These are phyloP conservation scores for Clavaria fumosa DNA, from an alignment of 768 basidiomycete species.

Conservation along the genomic window DNA sequence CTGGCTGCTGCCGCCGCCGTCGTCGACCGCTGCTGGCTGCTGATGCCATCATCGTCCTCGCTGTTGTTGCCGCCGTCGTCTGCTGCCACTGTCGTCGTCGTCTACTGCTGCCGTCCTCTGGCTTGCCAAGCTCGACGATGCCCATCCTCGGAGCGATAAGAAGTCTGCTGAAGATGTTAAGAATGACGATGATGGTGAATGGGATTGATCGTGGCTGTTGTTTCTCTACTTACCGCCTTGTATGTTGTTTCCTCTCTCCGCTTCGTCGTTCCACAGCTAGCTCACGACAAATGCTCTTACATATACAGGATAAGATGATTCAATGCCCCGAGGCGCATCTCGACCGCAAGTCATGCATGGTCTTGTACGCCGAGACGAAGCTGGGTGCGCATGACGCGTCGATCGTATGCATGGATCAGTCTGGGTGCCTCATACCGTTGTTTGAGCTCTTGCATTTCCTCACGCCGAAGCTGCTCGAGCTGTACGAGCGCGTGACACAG, in stretches of 20 bases:
- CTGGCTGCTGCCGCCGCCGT: too few species aligned
- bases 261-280: background rate
- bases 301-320: slow-evolving; percentile 56
- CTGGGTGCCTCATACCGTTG: slow-evolving; percentile 54
- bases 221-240: slow-evolving; percentile 25
- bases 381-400: slow-evolving; percentile 47
- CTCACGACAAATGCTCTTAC: background rate
- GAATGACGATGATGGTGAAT: slow-evolving; percentile 29
- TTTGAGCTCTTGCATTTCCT: slow-evolving; percentile 59
- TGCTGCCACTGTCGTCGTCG: too few species aligned
- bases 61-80: too few species aligned
- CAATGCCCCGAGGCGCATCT: slow-evolving; percentile 85
- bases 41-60: too few species aligned
- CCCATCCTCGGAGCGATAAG: slow-evolving; percentile 20
- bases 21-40: too few species aligned
- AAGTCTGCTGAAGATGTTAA: slow-evolving; percentile 20
- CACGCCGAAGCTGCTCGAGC: slow-evolving; percentile 42
- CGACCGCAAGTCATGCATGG: slow-evolving; percentile 66
- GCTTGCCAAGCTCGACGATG: slow-evolving; percentile 28
- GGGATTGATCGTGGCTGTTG: slow-evolving; percentile 86
- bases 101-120: too few species aligned
- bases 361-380: slow-evolving; percentile 45
- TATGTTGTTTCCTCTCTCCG: background rate
- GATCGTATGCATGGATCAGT: slow-evolving; percentile 73
- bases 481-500: slow-evolving; percentile 65